A percentile compares a stretch with the other conserved stretches of the same genome.
phyloP scores from a whole-genome alignment of 805 yeast species.

The Yamadazyma laniorum region DNA sequence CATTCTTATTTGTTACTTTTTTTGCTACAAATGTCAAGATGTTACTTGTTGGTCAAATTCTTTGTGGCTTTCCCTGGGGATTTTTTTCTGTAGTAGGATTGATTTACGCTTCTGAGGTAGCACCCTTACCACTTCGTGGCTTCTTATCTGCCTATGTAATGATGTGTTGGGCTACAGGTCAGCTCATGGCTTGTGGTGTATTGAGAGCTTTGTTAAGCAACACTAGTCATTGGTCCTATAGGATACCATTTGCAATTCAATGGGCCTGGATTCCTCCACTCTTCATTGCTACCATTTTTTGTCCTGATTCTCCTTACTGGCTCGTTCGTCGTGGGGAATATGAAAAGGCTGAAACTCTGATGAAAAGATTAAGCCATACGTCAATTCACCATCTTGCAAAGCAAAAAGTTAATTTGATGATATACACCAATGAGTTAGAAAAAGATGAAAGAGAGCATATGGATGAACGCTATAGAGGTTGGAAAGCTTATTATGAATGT shows the following conservation, averaged over 20 bases:
- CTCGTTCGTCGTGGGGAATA: slow-evolving; percentile 38
- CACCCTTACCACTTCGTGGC: slow-evolving; percentile 49
- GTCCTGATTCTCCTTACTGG: slow-evolving; percentile 62
- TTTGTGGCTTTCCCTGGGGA: slow-evolving; percentile 46
- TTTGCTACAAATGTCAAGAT: slow-evolving; percentile 32
- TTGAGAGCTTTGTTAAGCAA: slow-evolving; percentile 30
- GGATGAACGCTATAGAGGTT: slow-evolving; percentile 17
- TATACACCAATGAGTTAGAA: slow-evolving; percentile 29
- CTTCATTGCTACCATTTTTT: slow-evolving; percentile 35
- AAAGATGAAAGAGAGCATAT: slow-evolving; percentile 22
- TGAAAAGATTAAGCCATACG: slow-evolving; percentile 32
- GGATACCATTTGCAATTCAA: slow-evolving; percentile 55
- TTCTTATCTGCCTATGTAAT: slow-evolving; percentile 48
- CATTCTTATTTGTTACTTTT: slow-evolving; percentile 38
- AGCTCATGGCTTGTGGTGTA: slow-evolving; percentile 52
- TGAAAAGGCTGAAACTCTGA: slow-evolving; percentile 42
- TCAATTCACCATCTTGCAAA: slow-evolving; percentile 10
- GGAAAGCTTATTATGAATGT: slow-evolving; percentile 37
- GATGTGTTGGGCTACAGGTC: slow-evolving; percentile 55
- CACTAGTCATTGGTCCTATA: slow-evolving; percentile 39
- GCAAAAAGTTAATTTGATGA: slow-evolving; percentile 17
- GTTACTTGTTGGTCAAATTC: slow-evolving; percentile 39
- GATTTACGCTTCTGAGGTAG: slow-evolving; percentile 53
- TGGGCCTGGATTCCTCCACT: slow-evolving; percentile 58
- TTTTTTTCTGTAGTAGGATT: slow-evolving; percentile 40